Evolutionary conservation across 2,329 filamentous ascomycete species (phyloP), one percentile per base, ranked within the genome.

Genomic region (Fusarium marasasianum): DNA sequence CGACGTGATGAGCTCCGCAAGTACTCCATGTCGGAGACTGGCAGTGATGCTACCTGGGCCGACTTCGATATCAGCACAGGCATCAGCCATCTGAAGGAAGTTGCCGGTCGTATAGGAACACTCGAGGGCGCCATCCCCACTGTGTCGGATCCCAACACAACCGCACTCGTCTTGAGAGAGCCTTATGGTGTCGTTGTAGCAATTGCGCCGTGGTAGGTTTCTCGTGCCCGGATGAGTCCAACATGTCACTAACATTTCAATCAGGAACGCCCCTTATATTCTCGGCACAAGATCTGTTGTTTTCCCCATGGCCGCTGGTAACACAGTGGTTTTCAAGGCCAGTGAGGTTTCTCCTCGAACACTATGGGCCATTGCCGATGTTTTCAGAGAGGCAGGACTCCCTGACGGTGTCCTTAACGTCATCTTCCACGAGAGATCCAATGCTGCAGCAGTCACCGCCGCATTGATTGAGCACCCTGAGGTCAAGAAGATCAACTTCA

Each of bases 401-500:
- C 94, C 94, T 0, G 86, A 86, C 2, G 94, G 94, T 31, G 92
- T 90, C 8, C 81, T 97, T 38, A 96, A 95, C 80, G 84, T 94
- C 50, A 83, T 97, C 41, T 92, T 91, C 29, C 83, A 87, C 40
- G 88, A 91, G 7, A 89, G 91, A 63, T 86, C 90, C 64, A 89
- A 93, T 74, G 94, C 93, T 0, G 86, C 91, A 0, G 85, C 87
- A 18, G 85, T 96, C 38, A 95, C 93, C 0, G 87, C 87, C 35
- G 84, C 89, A 3, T 81, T 96, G 37, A 93, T 97, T 73, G 87
- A 89, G 54, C 86, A 93, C 77, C 89, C 89, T 0, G 85, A 86
- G 1, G 84, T 97, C 64, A 92, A 91, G 80, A 97, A 97, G 84
- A 87, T 97, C 80, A 96, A 94, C 83, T 97, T 97, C 82, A 97